These are phyloP conservation scores for Xylariaceae sp. DNA, from an alignment of 2,329 filamentous ascomycete species.

Conservation along the genomic window DNA sequence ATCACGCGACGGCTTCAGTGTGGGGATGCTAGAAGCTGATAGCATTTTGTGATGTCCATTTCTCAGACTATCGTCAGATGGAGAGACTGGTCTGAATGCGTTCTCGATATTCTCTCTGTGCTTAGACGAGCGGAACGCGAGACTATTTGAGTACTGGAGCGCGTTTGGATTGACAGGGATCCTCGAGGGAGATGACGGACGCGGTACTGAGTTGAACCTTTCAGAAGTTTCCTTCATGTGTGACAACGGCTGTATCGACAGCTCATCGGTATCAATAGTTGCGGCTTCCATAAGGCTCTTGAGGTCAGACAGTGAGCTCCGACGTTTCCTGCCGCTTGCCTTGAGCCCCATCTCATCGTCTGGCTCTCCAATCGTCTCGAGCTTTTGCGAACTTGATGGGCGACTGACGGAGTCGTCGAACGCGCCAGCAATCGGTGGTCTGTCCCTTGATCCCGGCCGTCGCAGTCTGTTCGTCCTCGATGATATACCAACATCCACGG, in stretches of 20 bases:
- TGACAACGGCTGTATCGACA: constrained; percentile 43
- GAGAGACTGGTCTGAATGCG: constrained; percentile 19
- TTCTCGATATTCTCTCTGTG: constrained; percentile 45
- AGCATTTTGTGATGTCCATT: constrained; percentile 44
- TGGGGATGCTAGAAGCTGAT: constrained; percentile 51
- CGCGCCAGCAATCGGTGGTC: constrained; percentile 55
- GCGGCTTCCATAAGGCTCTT: constrained; percentile 61
- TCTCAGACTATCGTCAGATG: constrained; percentile 18
- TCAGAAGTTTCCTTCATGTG: constrained; percentile 50
- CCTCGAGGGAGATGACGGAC: constrained; percentile 41
- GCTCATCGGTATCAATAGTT: constrained; percentile 42
- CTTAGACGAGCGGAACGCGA: constrained; percentile 32
- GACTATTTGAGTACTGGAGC: constrained; percentile 33
- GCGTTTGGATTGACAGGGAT: constrained; percentile 48
- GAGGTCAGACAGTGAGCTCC: constrained; percentile 87
- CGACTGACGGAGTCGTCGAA: constrained; percentile 52
- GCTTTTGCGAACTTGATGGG: constrained; percentile 52
- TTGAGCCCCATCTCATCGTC: constrained; percentile 38
- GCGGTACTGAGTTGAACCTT: constrained; percentile 51
- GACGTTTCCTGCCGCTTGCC: constrained; percentile 67
- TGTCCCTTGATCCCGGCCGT: constrained; percentile 52
- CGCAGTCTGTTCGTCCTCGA: constrained; percentile 45
- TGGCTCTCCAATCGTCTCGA: constrained; percentile 57
- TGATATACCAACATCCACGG: constrained; percentile 57
- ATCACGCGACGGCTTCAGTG: constrained; percentile 40